Percentiles rank a stretch among this genome's conserved stretches.
phyloP scores from a whole-genome alignment of 2,329 filamentous ascomycete species.

The Aspergillus sp. region DNA sequence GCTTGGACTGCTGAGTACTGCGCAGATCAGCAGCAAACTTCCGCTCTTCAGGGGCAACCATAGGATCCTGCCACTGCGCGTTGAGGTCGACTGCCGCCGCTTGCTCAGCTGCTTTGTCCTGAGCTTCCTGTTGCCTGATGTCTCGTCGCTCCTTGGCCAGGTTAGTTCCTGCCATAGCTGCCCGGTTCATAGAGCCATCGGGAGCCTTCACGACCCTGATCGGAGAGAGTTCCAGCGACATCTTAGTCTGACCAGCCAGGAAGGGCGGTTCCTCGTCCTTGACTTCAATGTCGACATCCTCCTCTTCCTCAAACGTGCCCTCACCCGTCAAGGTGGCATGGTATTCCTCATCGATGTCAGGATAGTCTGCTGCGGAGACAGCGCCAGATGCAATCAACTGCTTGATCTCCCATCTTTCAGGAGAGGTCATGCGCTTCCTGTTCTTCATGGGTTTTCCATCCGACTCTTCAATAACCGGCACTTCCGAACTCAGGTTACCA shows the following conservation, averaged over 20 bases:
- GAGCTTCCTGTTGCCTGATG: conserved; percentile 80
- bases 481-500: conserved; percentile 52
- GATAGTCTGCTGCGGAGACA: conserved; percentile 88
- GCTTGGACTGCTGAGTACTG: conserved; percentile 61
- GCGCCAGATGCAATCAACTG: conserved; percentile 95
- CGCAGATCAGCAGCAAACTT: conserved; percentile 88
- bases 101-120: conserved; percentile 74
- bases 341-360: conserved; percentile 92
- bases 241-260: conserved; percentile 91
- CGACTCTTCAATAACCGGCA: conserved; percentile 66
- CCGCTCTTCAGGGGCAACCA: conserved; percentile 80
- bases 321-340: conserved; percentile 84
- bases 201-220: conserved; percentile 97
- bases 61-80: conserved; percentile 94
- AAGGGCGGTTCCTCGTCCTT: conserved; percentile 96
- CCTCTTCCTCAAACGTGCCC: conserved; percentile 85
- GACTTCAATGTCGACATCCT: conserved; percentile 96
- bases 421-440: conserved; percentile 93
- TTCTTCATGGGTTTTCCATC: conserved; percentile 60
- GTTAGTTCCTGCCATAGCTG: conserved; percentile 88
- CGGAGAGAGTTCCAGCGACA: conserved; percentile 89
- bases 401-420: conserved; percentile 95
- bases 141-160: conserved; percentile 90
- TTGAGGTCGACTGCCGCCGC: conserved; percentile 77
- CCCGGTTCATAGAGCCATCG: conserved; percentile 95